Percentiles rank a stretch among this genome's conserved stretches.
phyloP scores from a whole-genome alignment of 1,139 yeast genomes.

The Debaryomyces subglobosus region DNA sequence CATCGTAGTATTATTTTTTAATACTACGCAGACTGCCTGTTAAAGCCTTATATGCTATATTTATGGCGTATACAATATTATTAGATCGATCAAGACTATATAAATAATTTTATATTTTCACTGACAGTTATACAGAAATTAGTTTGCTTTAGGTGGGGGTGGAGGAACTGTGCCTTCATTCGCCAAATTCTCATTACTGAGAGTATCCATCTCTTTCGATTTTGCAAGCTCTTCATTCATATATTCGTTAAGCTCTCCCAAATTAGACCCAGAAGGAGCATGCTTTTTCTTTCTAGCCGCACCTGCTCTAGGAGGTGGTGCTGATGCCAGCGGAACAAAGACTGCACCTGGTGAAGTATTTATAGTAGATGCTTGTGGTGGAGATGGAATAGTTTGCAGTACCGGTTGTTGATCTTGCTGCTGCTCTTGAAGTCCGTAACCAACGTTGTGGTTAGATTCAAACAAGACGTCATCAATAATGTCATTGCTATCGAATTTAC shows the following conservation, averaged over 20 bases:
- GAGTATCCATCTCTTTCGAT: constrained; percentile 40
- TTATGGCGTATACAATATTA: not conserved
- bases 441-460: constrained; percentile 27
- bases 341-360: constrained; percentile 3
- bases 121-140: not conserved
- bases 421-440: constrained; percentile 8
- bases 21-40: not conserved
- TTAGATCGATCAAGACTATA: not conserved
- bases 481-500: constrained; percentile 43
- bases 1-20: constrained; percentile 26
- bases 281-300: constrained; percentile 36
- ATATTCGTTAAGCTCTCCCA: constrained; percentile 39
- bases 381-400: constrained; percentile 10
- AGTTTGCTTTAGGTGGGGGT: constrained; percentile 30
- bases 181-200: constrained; percentile 9
- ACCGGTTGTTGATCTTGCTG: constrained; percentile 9
- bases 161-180: constrained; percentile 24
- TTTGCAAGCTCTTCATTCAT: constrained; percentile 52
- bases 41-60: not conserved
- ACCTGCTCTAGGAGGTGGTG: constrained; percentile 26
- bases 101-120: not conserved
- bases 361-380: constrained; percentile 16
- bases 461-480: constrained; percentile 43
- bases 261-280: constrained; percentile 23
- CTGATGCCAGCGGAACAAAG: constrained; percentile 16